phyloP scores from a whole-genome alignment of 208 protist species.

The Acanthamoeba rhysodes region DNA sequence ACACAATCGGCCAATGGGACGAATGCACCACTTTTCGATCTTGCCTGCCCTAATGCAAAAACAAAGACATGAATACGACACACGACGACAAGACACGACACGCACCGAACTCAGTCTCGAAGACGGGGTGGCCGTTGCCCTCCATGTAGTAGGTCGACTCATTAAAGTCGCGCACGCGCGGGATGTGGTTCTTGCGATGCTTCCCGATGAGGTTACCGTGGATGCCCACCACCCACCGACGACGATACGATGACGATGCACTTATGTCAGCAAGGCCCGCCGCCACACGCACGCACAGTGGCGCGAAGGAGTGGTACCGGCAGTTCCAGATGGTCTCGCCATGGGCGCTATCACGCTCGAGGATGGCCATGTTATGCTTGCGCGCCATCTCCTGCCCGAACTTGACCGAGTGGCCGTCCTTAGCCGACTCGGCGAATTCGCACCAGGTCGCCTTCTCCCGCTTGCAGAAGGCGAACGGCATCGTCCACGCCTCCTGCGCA shows the following conservation, averaged over 20 bases:
- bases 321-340: constrained; percentile 93
- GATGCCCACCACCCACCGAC: constrained; percentile 90
- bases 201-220: constrained; percentile 92
- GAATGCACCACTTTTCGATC: constrained; percentile 83
- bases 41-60: constrained; percentile 27
- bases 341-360: constrained; percentile 91
- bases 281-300: background rate
- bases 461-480: constrained; percentile 93
- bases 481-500: constrained; percentile 82
- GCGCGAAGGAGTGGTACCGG: constrained; percentile 68
- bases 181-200: constrained; percentile 94
- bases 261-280: background rate
- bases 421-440: constrained; percentile 91
- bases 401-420: constrained; percentile 86
- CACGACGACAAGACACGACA: no score
- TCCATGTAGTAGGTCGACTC: constrained; percentile 94
- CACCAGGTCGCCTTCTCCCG: constrained; percentile 91
- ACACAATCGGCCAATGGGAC: no score
- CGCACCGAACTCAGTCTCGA: constrained; percentile 90
- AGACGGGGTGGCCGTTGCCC: constrained; percentile 92
- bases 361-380: constrained; percentile 94
- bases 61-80: no score
- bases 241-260: constrained; percentile 76
- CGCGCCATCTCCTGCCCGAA: constrained; percentile 88
- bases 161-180: constrained; percentile 94